A percentile compares a stretch with the other conserved stretches of the same genome.
Evolutionary conservation across 139 green algal genomes (phyloP).

Genomic region (Coelastrella sp.): DNA sequence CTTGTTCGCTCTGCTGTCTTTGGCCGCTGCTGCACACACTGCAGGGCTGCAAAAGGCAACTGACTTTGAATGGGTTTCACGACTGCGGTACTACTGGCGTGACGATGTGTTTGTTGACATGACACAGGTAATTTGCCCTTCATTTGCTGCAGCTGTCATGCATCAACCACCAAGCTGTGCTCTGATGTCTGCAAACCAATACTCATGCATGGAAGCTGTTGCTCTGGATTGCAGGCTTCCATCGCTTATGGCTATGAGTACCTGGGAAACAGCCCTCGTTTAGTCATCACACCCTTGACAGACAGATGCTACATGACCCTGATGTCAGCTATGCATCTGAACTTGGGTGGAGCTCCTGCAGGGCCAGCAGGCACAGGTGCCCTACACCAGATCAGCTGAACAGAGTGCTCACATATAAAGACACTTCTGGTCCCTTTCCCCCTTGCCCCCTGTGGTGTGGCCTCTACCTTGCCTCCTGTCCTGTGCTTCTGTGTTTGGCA

Average conservation of each 20-base stretch:
- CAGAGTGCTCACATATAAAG: too few species aligned
- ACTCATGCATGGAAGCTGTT: too few species aligned
- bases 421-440: too few species aligned
- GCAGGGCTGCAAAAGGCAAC: slow-evolving; percentile 49
- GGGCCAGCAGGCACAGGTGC: slow-evolving; percentile 45
- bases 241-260: slow-evolving; percentile 84
- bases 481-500: slow-evolving; percentile 45
- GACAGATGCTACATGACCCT: slow-evolving; percentile 85
- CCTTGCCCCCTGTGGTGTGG: too few species aligned
- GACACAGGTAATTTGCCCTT: slow-evolving; percentile 66
- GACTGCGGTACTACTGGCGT: slow-evolving; percentile 89
- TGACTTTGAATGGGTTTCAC: slow-evolving; percentile 86
- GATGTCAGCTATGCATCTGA: slow-evolving; percentile 82
- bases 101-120: slow-evolving; percentile 85
- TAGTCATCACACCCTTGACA: slow-evolving; percentile 84
- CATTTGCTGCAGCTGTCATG: background rate
- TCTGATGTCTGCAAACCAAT: too few species aligned
- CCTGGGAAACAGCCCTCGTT: slow-evolving; percentile 74
- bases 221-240: too few species aligned
- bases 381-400: background rate
- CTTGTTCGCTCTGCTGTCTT: background rate
- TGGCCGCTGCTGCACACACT: background rate
- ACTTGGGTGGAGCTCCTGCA: slow-evolving; percentile 80
- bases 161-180: too few species aligned
- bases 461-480: too few species aligned